Evolutionary conservation across 352 stramenopile species (phyloP).

Genomic region (Pythium aristosporum): DNA sequence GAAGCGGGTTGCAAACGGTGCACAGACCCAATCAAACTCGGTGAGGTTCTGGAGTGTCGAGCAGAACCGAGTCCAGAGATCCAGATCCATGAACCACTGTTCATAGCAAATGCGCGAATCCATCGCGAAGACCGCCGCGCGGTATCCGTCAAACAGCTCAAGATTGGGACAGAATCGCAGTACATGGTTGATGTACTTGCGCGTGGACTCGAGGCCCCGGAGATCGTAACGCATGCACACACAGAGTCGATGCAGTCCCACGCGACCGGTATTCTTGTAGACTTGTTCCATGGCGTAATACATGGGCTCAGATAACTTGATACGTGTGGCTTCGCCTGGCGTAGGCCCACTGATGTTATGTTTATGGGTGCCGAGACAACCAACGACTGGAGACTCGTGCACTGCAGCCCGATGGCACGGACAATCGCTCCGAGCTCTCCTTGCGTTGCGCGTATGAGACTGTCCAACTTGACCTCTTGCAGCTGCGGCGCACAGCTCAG

Average conservation of each 20-base stretch:
- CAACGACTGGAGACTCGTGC: not conserved
- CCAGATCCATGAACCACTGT: not conserved
- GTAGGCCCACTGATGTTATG: not conserved
- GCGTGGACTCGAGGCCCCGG: not conserved
- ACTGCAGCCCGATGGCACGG: not conserved
- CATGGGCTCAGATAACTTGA: not conserved
- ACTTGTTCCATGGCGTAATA: not conserved
- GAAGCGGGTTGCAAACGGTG: not conserved
- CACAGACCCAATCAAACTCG: not conserved
- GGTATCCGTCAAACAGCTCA: not conserved
- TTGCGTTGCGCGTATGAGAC: not conserved
- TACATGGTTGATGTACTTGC: not conserved
- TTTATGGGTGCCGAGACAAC: not conserved
- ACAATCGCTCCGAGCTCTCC: not conserved
- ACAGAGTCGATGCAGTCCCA: not conserved
- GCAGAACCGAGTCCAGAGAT: not conserved
- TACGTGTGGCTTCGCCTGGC: too few relatives aligned
- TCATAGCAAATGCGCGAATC: not conserved
- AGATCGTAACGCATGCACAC: not conserved
- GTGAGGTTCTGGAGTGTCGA: too few relatives aligned
- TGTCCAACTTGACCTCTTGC: not conserved
- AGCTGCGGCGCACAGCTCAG: not conserved
- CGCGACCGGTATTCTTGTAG: not conserved
- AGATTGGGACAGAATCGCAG: not conserved
- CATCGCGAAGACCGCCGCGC: not conserved